Percentiles rank a stretch among this genome's conserved stretches.
Conservation (phyloP, 768 basidiomycete species). For the Mycena haematopus region DNA sequence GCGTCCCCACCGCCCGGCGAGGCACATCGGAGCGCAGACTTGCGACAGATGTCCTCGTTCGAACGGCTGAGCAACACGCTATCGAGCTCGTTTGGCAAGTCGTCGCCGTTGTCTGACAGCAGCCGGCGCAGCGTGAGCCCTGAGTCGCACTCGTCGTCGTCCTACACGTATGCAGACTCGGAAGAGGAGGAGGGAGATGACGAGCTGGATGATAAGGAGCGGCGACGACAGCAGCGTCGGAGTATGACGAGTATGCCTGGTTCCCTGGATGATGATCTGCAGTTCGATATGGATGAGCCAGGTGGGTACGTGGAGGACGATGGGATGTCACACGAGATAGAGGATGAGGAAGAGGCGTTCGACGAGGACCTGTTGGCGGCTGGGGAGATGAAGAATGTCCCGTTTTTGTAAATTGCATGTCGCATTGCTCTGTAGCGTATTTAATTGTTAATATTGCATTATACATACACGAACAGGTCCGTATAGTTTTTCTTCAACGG, state of each 20-base stretch:
- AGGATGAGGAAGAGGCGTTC: conserved; percentile 74
- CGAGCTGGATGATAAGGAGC: conserved; percentile 48
- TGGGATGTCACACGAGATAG: conserved; percentile 54
- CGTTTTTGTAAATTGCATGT: conserved; percentile 54
- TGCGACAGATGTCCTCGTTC: conserved; percentile 79
- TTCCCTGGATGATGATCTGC: conserved; percentile 65
- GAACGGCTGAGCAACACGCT: conserved; percentile 72
- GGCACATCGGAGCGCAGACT: conserved; percentile 46
- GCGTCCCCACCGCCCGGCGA: conserved; percentile 41
- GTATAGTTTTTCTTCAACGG: too few relatives aligned
- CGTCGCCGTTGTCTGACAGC: conserved; percentile 40
- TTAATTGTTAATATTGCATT: neutral
- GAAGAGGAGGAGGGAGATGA: conserved; percentile 62
- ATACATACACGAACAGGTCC: too few relatives aligned
- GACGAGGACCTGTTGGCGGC: conserved; percentile 82
- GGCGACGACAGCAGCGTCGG: conserved; percentile 51
- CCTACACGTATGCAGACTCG: conserved; percentile 56
- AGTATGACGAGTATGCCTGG: conserved; percentile 91
- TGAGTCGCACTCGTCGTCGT: conserved; percentile 59
- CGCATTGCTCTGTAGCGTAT: conserved; percentile 18
- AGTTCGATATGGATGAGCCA: conserved; percentile 58
- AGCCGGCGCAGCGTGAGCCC: conserved; percentile 58
- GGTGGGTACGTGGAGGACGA: conserved; percentile 41
- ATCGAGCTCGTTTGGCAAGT: conserved; percentile 35
- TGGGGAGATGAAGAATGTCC: conserved; percentile 84